Percentiles rank a stretch among this genome's conserved stretches.
Conservation (phyloP, 2,329 filamentous ascomycete genomes). For the Scedosporium boydii region DNA sequence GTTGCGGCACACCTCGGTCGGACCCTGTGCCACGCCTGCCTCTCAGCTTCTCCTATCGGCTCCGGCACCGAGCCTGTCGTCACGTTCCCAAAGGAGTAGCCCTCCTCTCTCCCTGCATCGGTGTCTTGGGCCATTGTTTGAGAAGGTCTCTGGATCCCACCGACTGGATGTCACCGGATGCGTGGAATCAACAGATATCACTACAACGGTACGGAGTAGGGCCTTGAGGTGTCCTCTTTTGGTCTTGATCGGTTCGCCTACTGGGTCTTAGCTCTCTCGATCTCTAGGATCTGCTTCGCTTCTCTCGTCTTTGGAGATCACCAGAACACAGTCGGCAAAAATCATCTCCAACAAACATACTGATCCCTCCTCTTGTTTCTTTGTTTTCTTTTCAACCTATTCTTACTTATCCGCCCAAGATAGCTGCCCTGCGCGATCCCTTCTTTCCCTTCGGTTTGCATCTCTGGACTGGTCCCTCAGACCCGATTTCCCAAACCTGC, state of each 20-base stretch:
- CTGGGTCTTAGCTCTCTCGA: no score
- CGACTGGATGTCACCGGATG: neutral
- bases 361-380: neutral
- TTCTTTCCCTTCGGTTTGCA: neutral
- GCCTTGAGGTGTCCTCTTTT: no score
- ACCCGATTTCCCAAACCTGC: neutral
- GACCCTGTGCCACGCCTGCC: no score
- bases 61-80: neutral
- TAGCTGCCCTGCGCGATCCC: neutral
- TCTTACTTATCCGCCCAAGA: neutral
- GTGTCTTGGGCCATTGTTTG: neutral
- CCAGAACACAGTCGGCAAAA: no score
- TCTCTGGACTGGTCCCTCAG: neutral
- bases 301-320: no score
- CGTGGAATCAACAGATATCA: neutral
- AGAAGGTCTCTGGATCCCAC: neutral
- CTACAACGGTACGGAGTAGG: no score
- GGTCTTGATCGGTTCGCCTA: no score
- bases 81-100: neutral
- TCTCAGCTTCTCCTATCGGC: neutral
- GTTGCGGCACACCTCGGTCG: no score
- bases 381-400: neutral
- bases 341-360: no score
- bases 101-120: neutral
- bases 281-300: no score